Evolutionary conservation across 148 eudicot species (phyloP), one percentile per base, ranked within the genome.

Genomic region (Chenopodium album): DNA sequence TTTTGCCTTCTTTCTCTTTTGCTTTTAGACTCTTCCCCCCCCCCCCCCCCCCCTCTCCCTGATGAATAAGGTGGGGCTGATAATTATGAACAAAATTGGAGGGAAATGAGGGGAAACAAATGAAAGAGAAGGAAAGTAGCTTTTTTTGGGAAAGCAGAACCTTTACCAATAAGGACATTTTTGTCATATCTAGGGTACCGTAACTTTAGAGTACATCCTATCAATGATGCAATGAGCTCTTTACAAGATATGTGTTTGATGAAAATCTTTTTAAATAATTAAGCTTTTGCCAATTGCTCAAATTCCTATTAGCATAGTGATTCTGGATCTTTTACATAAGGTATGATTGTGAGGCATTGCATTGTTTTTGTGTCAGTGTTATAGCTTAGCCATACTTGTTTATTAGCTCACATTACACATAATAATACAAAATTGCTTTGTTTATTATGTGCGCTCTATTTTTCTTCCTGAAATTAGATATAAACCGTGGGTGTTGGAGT

Each of bases 401-500:
- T 65, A 46, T 75, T 68, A 14, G 75, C 2, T 5, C 46, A 14
- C 69, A 69, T 83, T 31, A 52, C n/a, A 44, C 65, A 23, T 77
- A 73, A 32, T 23, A 5, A 5, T 41, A 41, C 44, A 41, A 41
- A 41, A 5, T 5, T 41, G 44, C 44, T 41, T 41, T 41, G 44
- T 41, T 41, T 41, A 37, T 37, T 37, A 41, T 41, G 44, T 41
- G 44, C 8, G 44, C 44, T 73, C 34, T 63, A 0, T 1, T 75
- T 50, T 78, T 34, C 52, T 47, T 75, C 7, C 4, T 80, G 46
- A 83, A 64, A 70, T 78, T 79, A 94, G 98, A 86, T 88, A 88
- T 28, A 81, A 86, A 73, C 34, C 91, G 69, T 94, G 93, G 94
- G 92, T 90, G 78, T 90, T 93, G 82, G 97, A 94, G 80, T 93